Percentiles rank a stretch among this genome's conserved stretches.
Evolutionary conservation across 2,329 filamentous ascomycete species (phyloP).

Genomic region (Aureobasidium subglaciale): DNA sequence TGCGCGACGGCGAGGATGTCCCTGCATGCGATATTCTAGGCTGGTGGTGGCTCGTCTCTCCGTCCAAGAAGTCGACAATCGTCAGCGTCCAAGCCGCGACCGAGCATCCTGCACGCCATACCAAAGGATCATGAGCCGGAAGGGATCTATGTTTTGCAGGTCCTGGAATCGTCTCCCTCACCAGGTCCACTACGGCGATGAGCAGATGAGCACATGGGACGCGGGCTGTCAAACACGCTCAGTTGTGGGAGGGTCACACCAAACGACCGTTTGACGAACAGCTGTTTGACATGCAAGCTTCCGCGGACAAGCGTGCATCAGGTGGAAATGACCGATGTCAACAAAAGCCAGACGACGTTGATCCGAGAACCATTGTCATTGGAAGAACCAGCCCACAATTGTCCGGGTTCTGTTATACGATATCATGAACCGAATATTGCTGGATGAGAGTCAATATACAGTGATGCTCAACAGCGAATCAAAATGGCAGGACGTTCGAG

Average conservation of each 20-base stretch:
- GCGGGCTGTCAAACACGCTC: background rate
- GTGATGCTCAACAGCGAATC: background rate
- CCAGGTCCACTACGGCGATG: background rate
- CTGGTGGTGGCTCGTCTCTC: too few relatives aligned
- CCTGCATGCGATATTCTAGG: too few relatives aligned
- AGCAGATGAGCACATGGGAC: background rate
- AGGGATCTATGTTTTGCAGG: too few relatives aligned
- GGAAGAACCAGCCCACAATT: background rate
- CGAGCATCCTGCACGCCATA: too few relatives aligned
- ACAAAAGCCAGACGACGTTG: background rate
- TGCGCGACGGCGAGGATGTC: too few relatives aligned
- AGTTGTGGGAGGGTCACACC: background rate
- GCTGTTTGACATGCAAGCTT: slow-evolving; percentile 3
- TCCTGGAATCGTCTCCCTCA: too few relatives aligned
- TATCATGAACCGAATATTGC: too few relatives aligned
- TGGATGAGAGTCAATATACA: background rate
- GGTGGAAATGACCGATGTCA: background rate
- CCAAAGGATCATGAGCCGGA: too few relatives aligned
- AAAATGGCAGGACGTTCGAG: background rate
- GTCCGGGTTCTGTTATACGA: background rate
- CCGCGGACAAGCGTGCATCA: background rate
- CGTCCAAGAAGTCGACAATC: too few relatives aligned
- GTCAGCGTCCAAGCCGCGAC: too few relatives aligned
- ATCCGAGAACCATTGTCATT: background rate
- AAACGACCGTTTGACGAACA: background rate